Evolutionary conservation across 169 alveolate genomes (phyloP), one percentile per base, ranked within the genome.

Genomic region (Plasmodium gaboni): DNA sequence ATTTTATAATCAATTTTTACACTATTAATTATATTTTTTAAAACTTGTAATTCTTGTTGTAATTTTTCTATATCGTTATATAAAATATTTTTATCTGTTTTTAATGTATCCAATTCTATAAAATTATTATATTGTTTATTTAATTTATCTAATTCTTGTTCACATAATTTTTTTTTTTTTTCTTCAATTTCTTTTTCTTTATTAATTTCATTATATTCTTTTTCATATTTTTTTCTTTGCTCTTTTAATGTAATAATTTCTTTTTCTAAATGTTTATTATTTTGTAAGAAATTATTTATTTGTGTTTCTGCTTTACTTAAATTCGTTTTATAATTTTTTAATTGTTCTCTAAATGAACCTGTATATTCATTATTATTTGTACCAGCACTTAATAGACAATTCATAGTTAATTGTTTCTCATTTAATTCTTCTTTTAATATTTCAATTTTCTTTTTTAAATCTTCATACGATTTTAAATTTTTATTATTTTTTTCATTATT

Each of bases 291-390:
- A 50, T 80, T 80, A 46, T 80, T 80, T 55, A 80, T 80, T 63
- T 68, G 71, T 7, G 90, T 80, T 50, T 80, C 90, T 10, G 76
- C 72, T 78, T 90, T 53, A 26, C 80, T 44, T 86, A 92, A 44
- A 64, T 65, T 65, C 19, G 93, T 64, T 93, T 76, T 60, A 73
- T 61, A 73, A 72, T 93, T 44, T 48, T 73, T 53, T 53, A 74
- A 13, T 74, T 85, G 71, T 73, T 94, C 94, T 95, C 96, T 64
- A 94, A 70, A 63, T 70, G 93, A 71, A 10, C 93, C 92, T 28
- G 90, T 59, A 57, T 78, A 32, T 76, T 87, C 70, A 80, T 87
- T 32, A 85, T 70, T 78, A 71, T 57, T 55, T 32, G 38, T 64
- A 19, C 89, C 88, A 5, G 86, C 76, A 87, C 93, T 32, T 26